Evolutionary conservation across 2,329 filamentous ascomycete genomes (phyloP).

Genomic region (Ophiocordyceps camponoti-leonardi): DNA sequence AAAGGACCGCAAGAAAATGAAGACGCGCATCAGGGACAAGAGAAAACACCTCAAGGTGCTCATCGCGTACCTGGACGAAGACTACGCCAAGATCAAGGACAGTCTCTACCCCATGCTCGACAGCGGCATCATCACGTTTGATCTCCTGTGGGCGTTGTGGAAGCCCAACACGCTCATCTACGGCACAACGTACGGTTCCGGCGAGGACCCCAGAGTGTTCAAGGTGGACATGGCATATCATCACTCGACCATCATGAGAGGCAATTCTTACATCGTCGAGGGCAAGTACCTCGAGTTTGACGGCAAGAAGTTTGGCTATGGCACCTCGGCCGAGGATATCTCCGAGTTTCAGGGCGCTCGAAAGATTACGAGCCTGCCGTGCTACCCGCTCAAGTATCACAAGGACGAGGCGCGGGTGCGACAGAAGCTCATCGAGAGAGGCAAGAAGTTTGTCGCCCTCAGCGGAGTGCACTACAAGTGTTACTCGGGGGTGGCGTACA

Average conservation of each 20-base stretch:
- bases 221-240: constrained; percentile 64
- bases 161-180: constrained; percentile 73
- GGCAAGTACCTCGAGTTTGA: constrained; percentile 76
- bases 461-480: constrained; percentile 69
- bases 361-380: constrained; percentile 63
- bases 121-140: constrained; percentile 73
- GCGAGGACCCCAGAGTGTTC: constrained; percentile 65
- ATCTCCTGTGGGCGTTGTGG: constrained; percentile 76
- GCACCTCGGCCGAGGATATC: constrained; percentile 52
- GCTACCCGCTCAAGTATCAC: constrained; percentile 69
- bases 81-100: constrained; percentile 64
- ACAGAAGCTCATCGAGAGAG: constrained; percentile 55
- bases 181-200: constrained; percentile 57
- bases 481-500: constrained; percentile 71
- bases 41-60: constrained; percentile 53
- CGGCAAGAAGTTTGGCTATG: constrained; percentile 69
- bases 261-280: constrained; percentile 61
- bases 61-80: constrained; percentile 60
- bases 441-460: constrained; percentile 70
- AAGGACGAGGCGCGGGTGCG: constrained; percentile 49
- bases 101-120: constrained; percentile 64
- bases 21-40: constrained; percentile 40
- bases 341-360: constrained; percentile 61
- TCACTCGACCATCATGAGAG: constrained; percentile 49
- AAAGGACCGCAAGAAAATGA: constrained; percentile 42